phyloP scores from a whole-genome alignment of 2,329 filamentous ascomycete genomes.

The Ceratocystis variospora region DNA sequence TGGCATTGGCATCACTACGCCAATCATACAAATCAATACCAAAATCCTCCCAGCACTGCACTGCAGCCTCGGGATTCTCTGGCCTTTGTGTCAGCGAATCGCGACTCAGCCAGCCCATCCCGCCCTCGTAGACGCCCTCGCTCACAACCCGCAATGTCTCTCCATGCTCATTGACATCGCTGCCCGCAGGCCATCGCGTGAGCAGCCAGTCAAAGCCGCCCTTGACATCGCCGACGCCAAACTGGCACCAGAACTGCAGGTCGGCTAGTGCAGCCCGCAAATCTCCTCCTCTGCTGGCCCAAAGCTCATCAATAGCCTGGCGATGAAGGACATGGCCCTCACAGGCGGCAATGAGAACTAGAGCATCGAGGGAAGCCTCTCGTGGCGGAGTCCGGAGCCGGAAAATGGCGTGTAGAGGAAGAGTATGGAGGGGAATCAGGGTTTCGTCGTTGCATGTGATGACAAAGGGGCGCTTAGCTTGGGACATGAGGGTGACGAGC shows the following conservation, averaged over 20 bases:
- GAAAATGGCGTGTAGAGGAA: constrained; percentile 77
- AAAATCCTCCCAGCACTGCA: constrained; percentile 56
- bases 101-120: constrained; percentile 64
- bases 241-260: constrained; percentile 93
- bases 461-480: constrained; percentile 83
- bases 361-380: constrained; percentile 61
- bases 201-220: constrained; percentile 85
- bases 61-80: constrained; percentile 37
- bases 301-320: constrained; percentile 54
- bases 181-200: constrained; percentile 58
- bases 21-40: constrained; percentile 48
- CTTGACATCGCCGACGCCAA: constrained; percentile 78
- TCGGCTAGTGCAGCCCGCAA: constrained; percentile 70
- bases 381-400: constrained; percentile 54
- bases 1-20: constrained; percentile 23
- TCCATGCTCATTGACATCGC: constrained; percentile 53
- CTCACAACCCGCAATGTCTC: constrained; percentile 66
- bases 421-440: constrained; percentile 57
- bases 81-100: constrained; percentile 35
- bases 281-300: constrained; percentile 54
- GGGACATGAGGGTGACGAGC: constrained; percentile 59
- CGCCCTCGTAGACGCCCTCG: constrained; percentile 57
- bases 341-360: constrained; percentile 69
- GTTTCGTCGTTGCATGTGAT: constrained; percentile 90
- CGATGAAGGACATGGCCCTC: constrained; percentile 73